Evolutionary conservation across 257 asterid species (phyloP).

Genomic region (Nicotiana otophora): DNA sequence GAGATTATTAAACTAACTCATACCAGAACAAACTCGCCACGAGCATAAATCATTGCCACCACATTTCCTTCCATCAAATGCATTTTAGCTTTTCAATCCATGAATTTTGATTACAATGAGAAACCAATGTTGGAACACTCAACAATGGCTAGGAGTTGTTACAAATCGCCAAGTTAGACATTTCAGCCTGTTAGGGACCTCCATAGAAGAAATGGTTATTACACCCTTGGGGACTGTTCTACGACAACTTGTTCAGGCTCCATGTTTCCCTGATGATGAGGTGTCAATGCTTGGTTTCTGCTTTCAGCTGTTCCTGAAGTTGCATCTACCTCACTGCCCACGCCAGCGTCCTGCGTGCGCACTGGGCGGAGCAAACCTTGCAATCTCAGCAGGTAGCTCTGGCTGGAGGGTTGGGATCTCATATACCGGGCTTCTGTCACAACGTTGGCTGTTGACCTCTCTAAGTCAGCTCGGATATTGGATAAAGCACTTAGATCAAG

Average conservation of each 20-base stretch:
- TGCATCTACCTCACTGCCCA: constrained; percentile 22
- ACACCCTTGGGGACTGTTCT: constrained; percentile 33
- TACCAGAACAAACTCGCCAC: not conserved
- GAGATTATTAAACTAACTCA: not conserved
- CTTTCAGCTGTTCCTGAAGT: constrained; percentile 24
- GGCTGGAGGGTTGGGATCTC: constrained; percentile 70
- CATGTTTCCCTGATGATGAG: constrained; percentile 13
- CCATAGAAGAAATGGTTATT: not conserved
- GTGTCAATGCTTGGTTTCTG: constrained; percentile 21
- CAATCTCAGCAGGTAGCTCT: constrained; percentile 65
- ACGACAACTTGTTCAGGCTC: constrained; percentile 46
- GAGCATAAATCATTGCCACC: not conserved
- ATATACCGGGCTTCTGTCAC: constrained; percentile 57
- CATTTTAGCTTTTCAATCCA: not conserved
- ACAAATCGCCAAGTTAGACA: not conserved
- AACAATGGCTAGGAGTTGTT: not conserved
- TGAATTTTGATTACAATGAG: not conserved
- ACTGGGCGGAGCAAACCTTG: constrained; percentile 74
- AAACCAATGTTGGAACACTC: not conserved
- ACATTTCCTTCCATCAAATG: not conserved
- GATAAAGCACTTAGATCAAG: constrained; percentile 87
- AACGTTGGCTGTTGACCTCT: constrained; percentile 38
- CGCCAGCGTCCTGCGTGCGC: constrained; percentile 33
- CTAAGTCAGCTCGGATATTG: constrained; percentile 61
- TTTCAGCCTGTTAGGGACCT: not conserved